These are phyloP conservation scores for Penicillium sp. DNA, from an alignment of 2,329 filamentous ascomycete species.

Conservation along the genomic window DNA sequence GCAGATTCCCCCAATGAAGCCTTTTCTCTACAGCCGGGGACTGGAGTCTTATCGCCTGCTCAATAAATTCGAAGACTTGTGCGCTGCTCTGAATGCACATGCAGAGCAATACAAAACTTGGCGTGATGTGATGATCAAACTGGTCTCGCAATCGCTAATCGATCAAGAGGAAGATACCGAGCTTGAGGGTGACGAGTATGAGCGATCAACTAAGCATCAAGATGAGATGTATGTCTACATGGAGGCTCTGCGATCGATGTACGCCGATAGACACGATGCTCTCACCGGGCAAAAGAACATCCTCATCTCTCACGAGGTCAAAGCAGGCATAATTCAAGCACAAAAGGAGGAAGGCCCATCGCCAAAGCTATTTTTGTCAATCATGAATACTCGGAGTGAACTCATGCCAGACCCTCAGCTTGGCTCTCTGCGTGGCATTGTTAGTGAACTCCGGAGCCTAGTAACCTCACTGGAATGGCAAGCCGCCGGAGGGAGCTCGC, in stretches of 20 bases:
- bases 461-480: conserved; percentile 64
- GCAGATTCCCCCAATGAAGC: conserved; percentile 64
- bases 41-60: conserved; percentile 73
- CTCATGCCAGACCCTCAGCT: conserved; percentile 53
- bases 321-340: conserved; percentile 64
- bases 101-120: conserved; percentile 72
- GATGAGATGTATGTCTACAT: conserved; percentile 89
- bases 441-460: conserved; percentile 71
- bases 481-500: conserved; percentile 55
- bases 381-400: conserved; percentile 52
- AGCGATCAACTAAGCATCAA: conserved; percentile 82
- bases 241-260: conserved; percentile 72
- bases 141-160: conserved; percentile 75
- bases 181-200: conserved; percentile 86
- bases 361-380: conserved; percentile 63
- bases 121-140: conserved; percentile 72
- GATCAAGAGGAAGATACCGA: conserved; percentile 80
- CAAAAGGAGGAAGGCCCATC: conserved; percentile 69
- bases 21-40: conserved; percentile 61
- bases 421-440: conserved; percentile 70
- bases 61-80: conserved; percentile 69
- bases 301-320: conserved; percentile 74
- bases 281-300: conserved; percentile 78
- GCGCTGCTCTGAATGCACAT: conserved; percentile 71
- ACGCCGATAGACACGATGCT: conserved; percentile 77